A percentile compares a stretch with the other conserved stretches of the same genome.
Evolutionary conservation across 768 basidiomycete species (phyloP).

Genomic region (Boletellus ananiceps): DNA sequence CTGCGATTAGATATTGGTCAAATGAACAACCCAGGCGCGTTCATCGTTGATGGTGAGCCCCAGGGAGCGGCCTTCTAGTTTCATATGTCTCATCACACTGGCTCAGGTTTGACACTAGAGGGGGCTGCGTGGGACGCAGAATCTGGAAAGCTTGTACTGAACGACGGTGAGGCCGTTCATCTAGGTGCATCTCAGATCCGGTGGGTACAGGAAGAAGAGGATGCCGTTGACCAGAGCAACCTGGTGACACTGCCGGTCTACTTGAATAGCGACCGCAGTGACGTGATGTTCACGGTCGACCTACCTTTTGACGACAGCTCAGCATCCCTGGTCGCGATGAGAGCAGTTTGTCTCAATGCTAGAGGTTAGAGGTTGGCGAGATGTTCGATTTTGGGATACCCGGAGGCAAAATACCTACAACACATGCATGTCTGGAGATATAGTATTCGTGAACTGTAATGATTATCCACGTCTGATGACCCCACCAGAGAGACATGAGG

Average conservation of each 20-base stretch:
- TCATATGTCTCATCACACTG: slow-evolving; percentile 5
- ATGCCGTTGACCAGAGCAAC: slow-evolving; percentile 25
- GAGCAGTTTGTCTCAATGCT: slow-evolving; percentile 89
- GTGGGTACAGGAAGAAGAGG: slow-evolving; percentile 68
- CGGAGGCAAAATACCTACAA: slow-evolving; percentile 23
- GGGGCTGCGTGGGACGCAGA: slow-evolving; percentile 69
- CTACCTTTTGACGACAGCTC: slow-evolving; percentile 70
- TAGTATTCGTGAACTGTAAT: slow-evolving; percentile 14
- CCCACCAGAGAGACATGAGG: too few relatives aligned
- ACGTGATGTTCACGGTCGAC: slow-evolving; percentile 87
- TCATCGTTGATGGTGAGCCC: slow-evolving; percentile 79
- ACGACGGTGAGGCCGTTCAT: slow-evolving; percentile 77
- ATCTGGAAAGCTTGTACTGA: slow-evolving; percentile 65
- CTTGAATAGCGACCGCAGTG: slow-evolving; percentile 83
- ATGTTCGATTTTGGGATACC: slow-evolving; percentile 20
- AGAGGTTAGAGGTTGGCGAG: slow-evolving; percentile 42
- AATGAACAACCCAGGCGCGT: slow-evolving; percentile 72
- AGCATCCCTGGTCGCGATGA: slow-evolving; percentile 70
- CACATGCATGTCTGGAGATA: slow-evolving; percentile 16
- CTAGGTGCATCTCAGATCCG: slow-evolving; percentile 79
- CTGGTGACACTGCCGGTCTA: slow-evolving; percentile 87
- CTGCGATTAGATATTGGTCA: slow-evolving; percentile 79
- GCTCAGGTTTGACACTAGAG: slow-evolving; percentile 76
- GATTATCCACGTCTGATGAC: not conserved
- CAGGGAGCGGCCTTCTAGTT: not conserved